Conservation (phyloP, 2,329 filamentous ascomycete genomes). For the Trichoderma harzianum region DNA sequence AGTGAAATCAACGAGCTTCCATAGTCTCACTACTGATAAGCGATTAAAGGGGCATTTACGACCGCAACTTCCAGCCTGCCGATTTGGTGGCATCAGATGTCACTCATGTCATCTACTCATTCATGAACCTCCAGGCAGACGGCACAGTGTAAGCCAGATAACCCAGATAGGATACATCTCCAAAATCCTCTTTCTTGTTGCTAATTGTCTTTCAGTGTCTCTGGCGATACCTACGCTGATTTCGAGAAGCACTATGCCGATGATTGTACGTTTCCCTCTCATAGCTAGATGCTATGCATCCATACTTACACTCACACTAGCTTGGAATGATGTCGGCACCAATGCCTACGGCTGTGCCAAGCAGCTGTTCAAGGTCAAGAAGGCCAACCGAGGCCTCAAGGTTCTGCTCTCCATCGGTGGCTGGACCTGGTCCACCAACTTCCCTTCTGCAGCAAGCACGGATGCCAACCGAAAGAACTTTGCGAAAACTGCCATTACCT, state of each 20-base stretch:
- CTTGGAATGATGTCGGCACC: slow-evolving; percentile 60
- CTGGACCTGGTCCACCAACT: slow-evolving; percentile 79
- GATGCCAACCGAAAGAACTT: slow-evolving; percentile 61
- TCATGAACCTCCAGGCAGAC: slow-evolving; percentile 68
- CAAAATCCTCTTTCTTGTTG: not conserved
- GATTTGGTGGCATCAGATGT: slow-evolving; percentile 66
- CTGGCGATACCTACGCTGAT: slow-evolving; percentile 69
- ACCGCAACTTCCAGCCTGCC: slow-evolving; percentile 67
- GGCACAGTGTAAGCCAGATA: slow-evolving; percentile 62
- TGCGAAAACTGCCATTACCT: slow-evolving; percentile 62
- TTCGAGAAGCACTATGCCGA: slow-evolving; percentile 66
- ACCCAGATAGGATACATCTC: not conserved
- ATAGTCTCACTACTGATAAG: not conserved
- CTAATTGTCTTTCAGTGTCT: slow-evolving; percentile 40
- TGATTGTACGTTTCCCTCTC: slow-evolving; percentile 52
- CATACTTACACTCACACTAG: slow-evolving; percentile 26
- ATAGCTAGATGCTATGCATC: not conserved
- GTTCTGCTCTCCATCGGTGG: slow-evolving; percentile 78
- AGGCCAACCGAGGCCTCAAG: slow-evolving; percentile 73
- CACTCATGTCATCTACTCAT: slow-evolving; percentile 77
- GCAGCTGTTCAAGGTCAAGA: slow-evolving; percentile 74
- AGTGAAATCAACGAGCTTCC: slow-evolving; percentile 4
- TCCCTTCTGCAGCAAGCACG: slow-evolving; percentile 64
- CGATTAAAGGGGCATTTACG: slow-evolving; percentile 67
- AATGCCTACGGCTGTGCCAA: slow-evolving; percentile 82